Conservation (phyloP, 2,329 filamentous ascomycete species). For the Cladosporium sp. region DNA sequence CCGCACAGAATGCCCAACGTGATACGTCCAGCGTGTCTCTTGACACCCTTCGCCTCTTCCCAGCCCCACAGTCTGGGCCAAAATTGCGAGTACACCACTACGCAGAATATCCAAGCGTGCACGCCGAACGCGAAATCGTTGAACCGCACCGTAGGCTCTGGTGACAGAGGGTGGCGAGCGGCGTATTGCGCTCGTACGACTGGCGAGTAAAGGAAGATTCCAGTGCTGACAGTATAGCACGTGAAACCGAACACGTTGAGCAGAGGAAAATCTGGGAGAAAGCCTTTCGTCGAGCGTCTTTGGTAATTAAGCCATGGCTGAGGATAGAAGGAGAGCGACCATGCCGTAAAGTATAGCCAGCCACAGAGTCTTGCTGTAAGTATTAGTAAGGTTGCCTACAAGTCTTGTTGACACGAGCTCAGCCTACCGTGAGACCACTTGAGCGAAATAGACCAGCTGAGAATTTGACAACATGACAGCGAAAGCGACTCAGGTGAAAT, state of each 20-base stretch:
- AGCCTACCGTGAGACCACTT: constrained; percentile 11
- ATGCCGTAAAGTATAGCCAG: constrained; percentile 33
- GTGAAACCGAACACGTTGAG: constrained; percentile 72
- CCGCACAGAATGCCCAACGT: constrained; percentile 15
- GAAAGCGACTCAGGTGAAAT: too few species aligned
- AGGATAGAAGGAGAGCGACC: constrained; percentile 91
- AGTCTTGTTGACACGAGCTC: background rate
- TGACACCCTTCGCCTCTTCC: constrained; percentile 35
- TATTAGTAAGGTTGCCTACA: background rate
- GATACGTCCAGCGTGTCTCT: constrained; percentile 14
- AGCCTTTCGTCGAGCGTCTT: constrained; percentile 75
- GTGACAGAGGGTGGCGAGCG: constrained; percentile 68
- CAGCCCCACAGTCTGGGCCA: constrained; percentile 74
- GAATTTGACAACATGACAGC: background rate
- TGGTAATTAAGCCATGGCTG: constrained; percentile 79
- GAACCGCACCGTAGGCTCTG: constrained; percentile 78
- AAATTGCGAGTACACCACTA: constrained; percentile 77
- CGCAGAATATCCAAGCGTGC: constrained; percentile 73
- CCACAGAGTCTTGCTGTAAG: constrained; percentile 28
- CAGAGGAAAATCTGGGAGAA: constrained; percentile 84
- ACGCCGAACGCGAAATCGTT: constrained; percentile 89
- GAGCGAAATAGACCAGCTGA: constrained; percentile 12
- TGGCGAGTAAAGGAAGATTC: constrained; percentile 75
- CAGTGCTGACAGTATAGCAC: constrained; percentile 71
- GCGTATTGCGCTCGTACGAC: constrained; percentile 81